Percentiles rank a stretch among this genome's conserved stretches.
Evolutionary conservation across 345 rosid genomes (phyloP).

Genomic region (Acer negundo): DNA sequence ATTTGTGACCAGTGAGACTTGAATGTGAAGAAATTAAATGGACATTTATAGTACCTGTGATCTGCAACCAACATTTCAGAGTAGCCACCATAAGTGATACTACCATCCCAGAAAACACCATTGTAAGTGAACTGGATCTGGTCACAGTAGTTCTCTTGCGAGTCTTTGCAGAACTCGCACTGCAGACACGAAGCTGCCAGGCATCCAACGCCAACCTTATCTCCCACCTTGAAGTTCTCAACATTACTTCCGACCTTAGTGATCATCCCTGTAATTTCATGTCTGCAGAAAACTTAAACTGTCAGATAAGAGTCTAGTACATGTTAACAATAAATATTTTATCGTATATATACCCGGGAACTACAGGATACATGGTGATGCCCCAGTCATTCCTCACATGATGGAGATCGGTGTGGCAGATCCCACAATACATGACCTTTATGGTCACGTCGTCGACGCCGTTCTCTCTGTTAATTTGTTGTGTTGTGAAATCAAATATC

Average conservation of each 20-base stretch:
- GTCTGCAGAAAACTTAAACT: slow-evolving; percentile 30
- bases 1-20: background rate
- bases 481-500: background rate
- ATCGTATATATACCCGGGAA: slow-evolving; percentile 62
- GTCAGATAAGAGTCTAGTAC: background rate
- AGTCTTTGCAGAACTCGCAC: slow-evolving; percentile 51
- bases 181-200: slow-evolving; percentile 57
- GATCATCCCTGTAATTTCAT: slow-evolving; percentile 58
- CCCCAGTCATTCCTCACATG: slow-evolving; percentile 74
- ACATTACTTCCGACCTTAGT: slow-evolving; percentile 47
- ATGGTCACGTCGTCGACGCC: slow-evolving; percentile 74
- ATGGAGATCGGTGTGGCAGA: slow-evolving; percentile 85
- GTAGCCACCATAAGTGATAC: slow-evolving; percentile 63
- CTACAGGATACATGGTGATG: slow-evolving; percentile 71
- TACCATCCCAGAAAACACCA: slow-evolving; percentile 67
- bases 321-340: too few relatives aligned
- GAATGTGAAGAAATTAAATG: background rate
- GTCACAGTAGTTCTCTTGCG: slow-evolving; percentile 62
- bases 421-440: slow-evolving; percentile 70
- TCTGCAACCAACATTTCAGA: slow-evolving; percentile 58
- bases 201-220: slow-evolving; percentile 64
- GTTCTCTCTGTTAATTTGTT: slow-evolving; percentile 48
- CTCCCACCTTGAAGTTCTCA: slow-evolving; percentile 47
- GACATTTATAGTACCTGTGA: slow-evolving; percentile 35
- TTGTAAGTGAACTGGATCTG: slow-evolving; percentile 50